Conservation (phyloP, 1,139 yeast species). For the Debaryomycetaceae sp. region DNA sequence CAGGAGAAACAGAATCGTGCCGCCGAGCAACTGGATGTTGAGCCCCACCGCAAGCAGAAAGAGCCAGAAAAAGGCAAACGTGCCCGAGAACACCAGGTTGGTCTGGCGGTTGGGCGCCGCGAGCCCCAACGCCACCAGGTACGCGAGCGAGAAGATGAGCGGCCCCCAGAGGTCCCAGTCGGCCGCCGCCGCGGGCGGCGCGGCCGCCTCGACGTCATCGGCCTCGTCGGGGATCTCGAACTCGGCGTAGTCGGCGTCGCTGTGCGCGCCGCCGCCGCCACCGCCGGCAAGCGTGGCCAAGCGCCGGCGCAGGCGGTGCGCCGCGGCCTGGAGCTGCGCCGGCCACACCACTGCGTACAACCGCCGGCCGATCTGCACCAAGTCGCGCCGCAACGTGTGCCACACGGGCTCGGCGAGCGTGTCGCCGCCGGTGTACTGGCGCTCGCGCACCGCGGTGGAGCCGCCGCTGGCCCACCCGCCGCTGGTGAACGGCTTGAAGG, state of each 20-base stretch:
- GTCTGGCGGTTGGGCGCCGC: constrained; percentile 35
- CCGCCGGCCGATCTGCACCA: constrained; percentile 60
- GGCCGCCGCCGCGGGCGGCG: constrained; percentile 9
- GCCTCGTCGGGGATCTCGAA: constrained; percentile 21
- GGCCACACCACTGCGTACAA: constrained; percentile 75
- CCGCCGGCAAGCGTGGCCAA: constrained; percentile 44
- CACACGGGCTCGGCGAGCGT: constrained; percentile 81
- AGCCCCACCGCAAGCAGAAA: constrained; percentile 56
- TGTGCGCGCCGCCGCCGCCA: no score
- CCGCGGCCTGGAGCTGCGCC: constrained; percentile 40
- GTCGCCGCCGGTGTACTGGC: constrained; percentile 78
- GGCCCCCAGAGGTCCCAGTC: constrained; percentile 96
- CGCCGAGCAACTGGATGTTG: constrained; percentile 74
- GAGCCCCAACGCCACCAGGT: constrained; percentile 52
- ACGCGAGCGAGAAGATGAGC: constrained; percentile 61
- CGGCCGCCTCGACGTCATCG: constrained; percentile 10
- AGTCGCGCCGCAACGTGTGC: constrained; percentile 64
- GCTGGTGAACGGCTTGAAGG: constrained; percentile 35
- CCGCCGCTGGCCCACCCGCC: constrained; percentile 24
- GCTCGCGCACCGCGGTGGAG: constrained; percentile 58
- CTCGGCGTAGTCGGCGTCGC: no score
- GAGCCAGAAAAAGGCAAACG: constrained; percentile 48
- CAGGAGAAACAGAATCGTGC: constrained; percentile 65
- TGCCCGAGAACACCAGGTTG: constrained; percentile 48
- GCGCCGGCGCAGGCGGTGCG: constrained; percentile 40